phyloP scores from a whole-genome alignment of 1,139 yeast species.

The Keqinozyma sinolaborantium region DNA sequence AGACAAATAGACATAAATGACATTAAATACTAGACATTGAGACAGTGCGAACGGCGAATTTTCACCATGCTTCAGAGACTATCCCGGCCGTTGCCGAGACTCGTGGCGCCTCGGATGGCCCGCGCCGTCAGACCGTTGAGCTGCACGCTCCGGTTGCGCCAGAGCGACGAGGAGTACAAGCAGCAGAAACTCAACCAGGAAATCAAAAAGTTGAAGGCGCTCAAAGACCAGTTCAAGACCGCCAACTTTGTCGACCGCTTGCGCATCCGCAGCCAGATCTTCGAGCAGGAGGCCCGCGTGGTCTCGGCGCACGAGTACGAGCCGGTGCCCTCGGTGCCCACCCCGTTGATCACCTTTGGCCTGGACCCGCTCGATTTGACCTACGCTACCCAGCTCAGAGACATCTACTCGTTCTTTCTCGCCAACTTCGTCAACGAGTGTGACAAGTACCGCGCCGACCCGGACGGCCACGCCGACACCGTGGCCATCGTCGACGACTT shows the following conservation, averaged over 20 bases:
- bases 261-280: conserved; percentile 19
- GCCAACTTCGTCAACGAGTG: conserved; percentile 25
- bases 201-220: conserved; percentile 16
- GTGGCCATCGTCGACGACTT: conserved; percentile 14
- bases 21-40: no score
- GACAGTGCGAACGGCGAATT: no score
- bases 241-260: conserved; percentile 26
- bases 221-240: conserved; percentile 19
- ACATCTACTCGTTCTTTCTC: conserved; percentile 21
- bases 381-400: conserved; percentile 15
- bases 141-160: not conserved
- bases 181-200: conserved; percentile 16
- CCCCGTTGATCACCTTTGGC: conserved; percentile 18
- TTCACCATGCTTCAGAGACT: not conserved
- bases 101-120: not conserved
- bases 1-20: conserved; percentile 1
- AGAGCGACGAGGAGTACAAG: not conserved
- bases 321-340: conserved; percentile 13
- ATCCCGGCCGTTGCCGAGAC: not conserved
- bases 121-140: not conserved
- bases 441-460: conserved; percentile 15
- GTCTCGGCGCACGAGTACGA: conserved; percentile 20
- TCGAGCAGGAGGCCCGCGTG: conserved; percentile 23
- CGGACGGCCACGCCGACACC: conserved; percentile 13
- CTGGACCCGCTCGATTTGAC: conserved; percentile 18